A percentile compares a stretch with the other conserved stretches of the same genome.
phyloP scores from a whole-genome alignment of 192 early-diverging fungal species.

The Coemansia sp. region DNA sequence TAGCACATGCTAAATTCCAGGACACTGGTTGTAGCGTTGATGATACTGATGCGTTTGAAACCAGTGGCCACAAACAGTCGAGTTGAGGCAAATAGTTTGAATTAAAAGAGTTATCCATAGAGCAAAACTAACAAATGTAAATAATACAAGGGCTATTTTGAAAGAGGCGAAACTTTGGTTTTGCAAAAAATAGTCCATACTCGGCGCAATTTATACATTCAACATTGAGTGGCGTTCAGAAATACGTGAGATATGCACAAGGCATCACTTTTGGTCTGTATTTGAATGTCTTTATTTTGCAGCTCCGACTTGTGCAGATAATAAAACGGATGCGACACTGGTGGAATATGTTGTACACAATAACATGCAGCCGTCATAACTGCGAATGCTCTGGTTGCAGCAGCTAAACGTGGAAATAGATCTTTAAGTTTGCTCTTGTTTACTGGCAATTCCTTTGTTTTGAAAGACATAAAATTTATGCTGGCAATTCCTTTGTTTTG shows the following conservation, averaged over 20 bases:
- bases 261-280: background rate
- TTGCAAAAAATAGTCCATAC: background rate
- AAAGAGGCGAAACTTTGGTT: too few species aligned
- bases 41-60: too few species aligned
- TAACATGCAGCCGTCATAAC: background rate
- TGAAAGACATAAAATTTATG: background rate
- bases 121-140: background rate
- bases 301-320: background rate
- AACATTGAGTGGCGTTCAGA: background rate
- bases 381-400: background rate
- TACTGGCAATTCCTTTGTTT: background rate
- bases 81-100: background rate
- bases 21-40: too few species aligned
- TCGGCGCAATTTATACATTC: background rate
- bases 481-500: background rate
- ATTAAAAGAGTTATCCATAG: background rate
- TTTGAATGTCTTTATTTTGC: background rate
- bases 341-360: background rate
- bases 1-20: too few species aligned
- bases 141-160: background rate
- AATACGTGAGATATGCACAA: background rate
- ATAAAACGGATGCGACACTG: background rate
- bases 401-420: background rate
- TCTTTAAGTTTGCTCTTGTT: background rate
- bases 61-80: too few species aligned